phyloP scores from a whole-genome alignment of 495 filamentous ascomycete genomes.

The Sordaria brevicollis region DNA sequence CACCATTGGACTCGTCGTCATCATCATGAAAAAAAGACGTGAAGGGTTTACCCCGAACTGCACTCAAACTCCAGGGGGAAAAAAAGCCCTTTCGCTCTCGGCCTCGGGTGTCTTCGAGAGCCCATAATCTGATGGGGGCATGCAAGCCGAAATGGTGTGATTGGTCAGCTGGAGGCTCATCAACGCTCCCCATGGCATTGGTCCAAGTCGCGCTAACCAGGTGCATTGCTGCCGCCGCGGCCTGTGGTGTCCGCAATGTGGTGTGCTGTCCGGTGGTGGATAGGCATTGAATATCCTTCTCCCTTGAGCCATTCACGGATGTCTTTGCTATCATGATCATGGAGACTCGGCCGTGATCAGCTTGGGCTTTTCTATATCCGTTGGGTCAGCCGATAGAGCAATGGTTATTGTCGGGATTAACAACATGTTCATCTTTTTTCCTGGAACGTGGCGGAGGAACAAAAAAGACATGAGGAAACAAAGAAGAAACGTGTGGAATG shows the following conservation, averaged over 20 bases:
- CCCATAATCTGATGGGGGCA: constrained; percentile 5
- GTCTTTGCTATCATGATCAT: background rate
- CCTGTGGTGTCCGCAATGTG: background rate
- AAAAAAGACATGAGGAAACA: background rate
- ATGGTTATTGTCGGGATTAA: background rate
- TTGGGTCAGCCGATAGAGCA: background rate
- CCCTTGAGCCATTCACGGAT: background rate
- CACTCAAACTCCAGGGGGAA: background rate
- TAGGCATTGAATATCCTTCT: background rate
- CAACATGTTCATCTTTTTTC: background rate
- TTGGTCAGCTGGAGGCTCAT: constrained; percentile 14
- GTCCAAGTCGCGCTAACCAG: constrained; percentile 31
- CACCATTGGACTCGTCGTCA: background rate
- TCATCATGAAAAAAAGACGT: background rate
- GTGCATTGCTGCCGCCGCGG: constrained; percentile 8
- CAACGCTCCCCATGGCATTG: constrained; percentile 18
- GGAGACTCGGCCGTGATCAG: background rate
- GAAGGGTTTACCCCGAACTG: background rate
- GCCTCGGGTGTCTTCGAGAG: background rate
- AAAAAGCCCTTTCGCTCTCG: background rate
- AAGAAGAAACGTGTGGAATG: background rate
- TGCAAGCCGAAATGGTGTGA: constrained; percentile 10
- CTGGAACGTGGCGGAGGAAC: background rate
- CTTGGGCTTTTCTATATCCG: background rate
- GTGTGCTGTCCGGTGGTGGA: background rate